Evolutionary conservation across 2,329 filamentous ascomycete genomes (phyloP).

Genomic region (Aspergillus oerlinghausenensis): DNA sequence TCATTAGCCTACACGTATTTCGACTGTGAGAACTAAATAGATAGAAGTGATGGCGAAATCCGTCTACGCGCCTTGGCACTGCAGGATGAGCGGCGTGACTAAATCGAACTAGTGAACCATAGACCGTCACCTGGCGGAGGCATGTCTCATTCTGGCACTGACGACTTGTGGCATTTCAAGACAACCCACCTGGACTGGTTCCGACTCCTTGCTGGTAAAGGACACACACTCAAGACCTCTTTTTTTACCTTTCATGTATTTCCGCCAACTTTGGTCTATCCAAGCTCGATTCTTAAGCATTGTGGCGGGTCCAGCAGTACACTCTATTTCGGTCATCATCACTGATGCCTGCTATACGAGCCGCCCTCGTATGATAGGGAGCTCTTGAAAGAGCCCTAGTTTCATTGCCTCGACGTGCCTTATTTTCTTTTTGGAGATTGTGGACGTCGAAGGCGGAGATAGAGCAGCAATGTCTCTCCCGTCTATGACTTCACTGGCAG

Average conservation of each 20-base stretch:
- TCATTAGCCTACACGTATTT: neutral
- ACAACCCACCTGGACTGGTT: slow-evolving; percentile 15
- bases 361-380: slow-evolving; percentile 5
- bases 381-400: slow-evolving; percentile 1
- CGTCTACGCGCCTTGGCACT: neutral
- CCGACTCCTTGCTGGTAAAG: slow-evolving; percentile 21
- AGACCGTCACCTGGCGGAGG: neutral
- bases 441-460: neutral
- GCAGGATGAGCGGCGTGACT: neutral
- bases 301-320: neutral
- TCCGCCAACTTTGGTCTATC: neutral
- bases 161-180: slow-evolving; percentile 1
- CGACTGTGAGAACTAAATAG: neutral
- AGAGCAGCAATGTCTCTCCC: neutral
- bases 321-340: neutral
- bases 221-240: neutral
- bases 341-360: slow-evolving; percentile 5
- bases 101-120: neutral
- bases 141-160: neutral
- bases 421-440: neutral
- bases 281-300: neutral
- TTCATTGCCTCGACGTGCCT: neutral
- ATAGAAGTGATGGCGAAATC: neutral
- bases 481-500: slow-evolving; percentile 1
- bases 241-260: neutral